These are phyloP conservation scores for Hydnomerulius pinastri DNA, from an alignment of 768 basidiomycete genomes.

Conservation along the genomic window DNA sequence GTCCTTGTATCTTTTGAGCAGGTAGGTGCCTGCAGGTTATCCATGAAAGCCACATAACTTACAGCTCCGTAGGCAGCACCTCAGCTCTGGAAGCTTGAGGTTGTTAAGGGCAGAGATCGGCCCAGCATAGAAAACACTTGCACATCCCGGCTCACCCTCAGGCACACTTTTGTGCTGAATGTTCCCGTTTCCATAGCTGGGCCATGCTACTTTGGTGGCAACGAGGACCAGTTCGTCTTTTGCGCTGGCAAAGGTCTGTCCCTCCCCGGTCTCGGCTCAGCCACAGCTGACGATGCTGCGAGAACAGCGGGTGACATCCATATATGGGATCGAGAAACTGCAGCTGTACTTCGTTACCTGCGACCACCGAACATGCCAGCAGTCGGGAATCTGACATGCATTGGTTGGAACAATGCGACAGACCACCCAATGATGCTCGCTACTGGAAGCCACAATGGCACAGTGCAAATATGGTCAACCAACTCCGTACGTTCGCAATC, in stretches of 20 bases:
- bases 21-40: constrained; percentile 7
- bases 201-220: constrained; percentile 79
- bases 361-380: constrained; percentile 53
- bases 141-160: constrained; percentile 35
- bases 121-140: constrained; percentile 27
- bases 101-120: constrained; percentile 49
- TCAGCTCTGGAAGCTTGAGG: constrained; percentile 73
- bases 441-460: constrained; percentile 78
- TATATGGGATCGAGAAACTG: constrained; percentile 85
- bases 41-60: background rate
- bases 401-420: constrained; percentile 76
- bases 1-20: constrained; percentile 42
- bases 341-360: constrained; percentile 66
- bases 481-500: constrained; percentile 10
- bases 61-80: constrained; percentile 54
- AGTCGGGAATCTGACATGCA: constrained; percentile 67
- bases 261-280: background rate
- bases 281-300: background rate
- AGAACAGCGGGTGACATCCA: constrained; percentile 75
- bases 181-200: constrained; percentile 70
- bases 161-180: constrained; percentile 72
- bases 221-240: constrained; percentile 74
- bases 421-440: constrained; percentile 55
- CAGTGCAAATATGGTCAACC: constrained; percentile 72
- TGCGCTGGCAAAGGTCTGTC: constrained; percentile 72